Base-by-base conservation (phyloP, 306 rosid genomes). In the Cicer pinnatifidum region DNA sequence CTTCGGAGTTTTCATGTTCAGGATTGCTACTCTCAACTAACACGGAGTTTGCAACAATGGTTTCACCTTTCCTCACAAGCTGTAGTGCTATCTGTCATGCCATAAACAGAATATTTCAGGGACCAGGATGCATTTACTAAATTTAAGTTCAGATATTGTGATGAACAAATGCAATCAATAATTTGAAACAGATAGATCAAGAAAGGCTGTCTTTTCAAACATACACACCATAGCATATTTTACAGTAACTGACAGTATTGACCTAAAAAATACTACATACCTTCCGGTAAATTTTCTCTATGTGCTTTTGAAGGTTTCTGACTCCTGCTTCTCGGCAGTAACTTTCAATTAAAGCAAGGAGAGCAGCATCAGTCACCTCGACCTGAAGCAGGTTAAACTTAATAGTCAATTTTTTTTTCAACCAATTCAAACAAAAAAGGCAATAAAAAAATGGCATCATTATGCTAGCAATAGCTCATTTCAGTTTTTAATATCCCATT, bases 271-370 rank as follows among this genome's bases (percentile, higher is more conserved):
- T 51, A 57, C 5, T 72, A 76, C 82, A 78, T 80, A 95, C 99
- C 97, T 95, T 95, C 69, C 92, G 89, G 71, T 91, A 95, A 60
- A 95, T 90, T 86, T 90, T 95, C 78, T 95, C 99, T 50, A 91
- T 87, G 67, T 91, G 96, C 90, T 95, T 95, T 82, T 91, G 97
- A 75, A 91, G 99, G 81, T 95, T 95, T 75, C 97, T 79, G 52
- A 95, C 97, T 44, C 97, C 96, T 23, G 97, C 86, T 85, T 94
- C 99, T 48, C 96, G 88, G 76, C 96, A 91, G 75, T 95, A 95
- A 83, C 84, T 91, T 83, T 95, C 99, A 56, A 95, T 81, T 45
- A 95, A 84, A 75, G 87, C 74, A 75, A 91, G 97, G 80, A 95
- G 95, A 62, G 99, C 97, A 63, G 87, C 89, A 81, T 91, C 81